Evolutionary conservation across 2,329 filamentous ascomycete genomes (phyloP).

Genomic region (Massarina eburnea): DNA sequence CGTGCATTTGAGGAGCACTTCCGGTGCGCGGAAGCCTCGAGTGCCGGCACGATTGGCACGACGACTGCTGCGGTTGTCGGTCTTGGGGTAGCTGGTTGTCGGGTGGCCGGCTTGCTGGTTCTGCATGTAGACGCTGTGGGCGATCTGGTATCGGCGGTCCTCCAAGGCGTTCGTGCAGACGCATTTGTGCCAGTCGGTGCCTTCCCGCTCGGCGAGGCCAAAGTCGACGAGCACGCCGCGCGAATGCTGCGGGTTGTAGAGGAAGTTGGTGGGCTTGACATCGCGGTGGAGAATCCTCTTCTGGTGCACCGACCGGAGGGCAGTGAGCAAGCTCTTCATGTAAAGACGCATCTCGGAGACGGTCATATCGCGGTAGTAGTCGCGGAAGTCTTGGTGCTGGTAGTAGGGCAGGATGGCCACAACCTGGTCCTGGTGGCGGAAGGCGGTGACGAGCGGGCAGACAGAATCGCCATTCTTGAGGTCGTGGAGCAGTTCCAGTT

Average conservation of each 20-base stretch:
- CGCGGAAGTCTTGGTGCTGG: constrained; percentile 89
- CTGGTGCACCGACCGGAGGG: constrained; percentile 78
- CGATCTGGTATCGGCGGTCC: constrained; percentile 61
- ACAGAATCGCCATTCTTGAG: constrained; percentile 81
- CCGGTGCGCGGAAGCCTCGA: constrained; percentile 90
- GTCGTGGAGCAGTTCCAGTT: constrained; percentile 89
- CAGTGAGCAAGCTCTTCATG: constrained; percentile 83
- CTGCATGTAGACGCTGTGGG: constrained; percentile 61
- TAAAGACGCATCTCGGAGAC: constrained; percentile 86
- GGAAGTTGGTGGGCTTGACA: constrained; percentile 96
- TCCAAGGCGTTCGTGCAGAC: constrained; percentile 70
- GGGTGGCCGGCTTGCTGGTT: constrained; percentile 46
- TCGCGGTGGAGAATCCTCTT: constrained; percentile 88
- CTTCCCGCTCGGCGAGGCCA: constrained; percentile 79
- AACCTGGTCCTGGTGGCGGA: constrained; percentile 90
- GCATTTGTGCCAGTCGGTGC: constrained; percentile 76
- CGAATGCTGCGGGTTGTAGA: constrained; percentile 79
- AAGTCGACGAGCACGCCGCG: constrained; percentile 97
- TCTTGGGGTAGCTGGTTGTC: constrained; percentile 76
- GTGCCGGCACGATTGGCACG: constrained; percentile 94
- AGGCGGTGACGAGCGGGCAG: constrained; percentile 96
- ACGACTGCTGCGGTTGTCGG: constrained; percentile 82
- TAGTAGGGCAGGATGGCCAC: constrained; percentile 95
- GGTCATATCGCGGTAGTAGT: constrained; percentile 90
- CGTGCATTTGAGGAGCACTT: constrained; percentile 96